Percentiles rank a stretch among this genome's conserved stretches.
phyloP scores from a whole-genome alignment of 495 filamentous ascomycete genomes.

The Tuber aestivum region DNA sequence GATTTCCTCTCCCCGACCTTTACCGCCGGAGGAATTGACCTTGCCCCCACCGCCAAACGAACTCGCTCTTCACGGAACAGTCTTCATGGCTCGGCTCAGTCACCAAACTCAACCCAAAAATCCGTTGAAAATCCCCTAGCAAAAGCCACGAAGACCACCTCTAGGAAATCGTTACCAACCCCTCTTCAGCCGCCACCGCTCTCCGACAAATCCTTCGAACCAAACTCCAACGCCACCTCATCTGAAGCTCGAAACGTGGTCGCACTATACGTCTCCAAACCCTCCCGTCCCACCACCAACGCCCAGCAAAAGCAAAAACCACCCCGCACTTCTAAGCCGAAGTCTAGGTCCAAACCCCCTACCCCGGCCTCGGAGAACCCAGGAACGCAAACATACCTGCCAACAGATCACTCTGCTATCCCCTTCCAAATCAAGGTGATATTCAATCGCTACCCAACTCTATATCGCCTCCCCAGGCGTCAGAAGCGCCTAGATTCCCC shows the following conservation, averaged over 20 bases:
- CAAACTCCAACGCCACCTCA: background rate
- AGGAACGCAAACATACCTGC: background rate
- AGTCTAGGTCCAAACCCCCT: background rate
- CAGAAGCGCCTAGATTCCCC: background rate
- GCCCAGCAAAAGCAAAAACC: background rate
- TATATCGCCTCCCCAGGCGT: conserved; percentile 7
- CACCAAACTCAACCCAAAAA: background rate
- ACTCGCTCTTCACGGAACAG: background rate
- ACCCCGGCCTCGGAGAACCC: background rate
- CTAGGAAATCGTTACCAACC: background rate
- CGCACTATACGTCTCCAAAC: background rate
- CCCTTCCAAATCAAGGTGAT: conserved; percentile 16
- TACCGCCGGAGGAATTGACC: background rate
- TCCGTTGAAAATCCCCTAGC: background rate
- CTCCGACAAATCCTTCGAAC: background rate
- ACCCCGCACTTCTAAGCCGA: background rate
- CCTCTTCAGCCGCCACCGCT: background rate
- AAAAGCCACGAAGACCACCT: background rate
- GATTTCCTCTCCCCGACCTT: background rate
- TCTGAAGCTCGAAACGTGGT: background rate
- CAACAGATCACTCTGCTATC: background rate
- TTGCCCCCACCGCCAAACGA: background rate
- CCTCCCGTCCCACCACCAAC: background rate
- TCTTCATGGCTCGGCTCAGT: background rate
- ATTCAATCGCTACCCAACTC: conserved; percentile 28